These are phyloP conservation scores for Nitzschia sp. DNA, from an alignment of 108 stramenopile species.

Conservation along the genomic window DNA sequence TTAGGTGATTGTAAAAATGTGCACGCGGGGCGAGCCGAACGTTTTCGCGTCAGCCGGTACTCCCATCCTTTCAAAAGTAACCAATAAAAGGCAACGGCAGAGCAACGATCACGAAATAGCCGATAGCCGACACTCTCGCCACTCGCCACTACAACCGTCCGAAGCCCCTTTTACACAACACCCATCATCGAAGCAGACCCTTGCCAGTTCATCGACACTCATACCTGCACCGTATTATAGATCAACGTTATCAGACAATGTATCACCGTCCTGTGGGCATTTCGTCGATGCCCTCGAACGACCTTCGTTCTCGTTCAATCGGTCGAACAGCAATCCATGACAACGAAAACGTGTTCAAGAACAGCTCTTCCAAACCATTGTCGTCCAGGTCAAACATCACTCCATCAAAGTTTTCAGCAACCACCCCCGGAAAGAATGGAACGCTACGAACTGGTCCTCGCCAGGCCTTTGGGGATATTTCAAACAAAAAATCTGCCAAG, in stretches of 20 bases:
- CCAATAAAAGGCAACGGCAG: no score
- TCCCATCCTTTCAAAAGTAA: no score
- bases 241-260: background rate
- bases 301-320: background rate
- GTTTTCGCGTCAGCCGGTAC: no score
- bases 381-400: background rate
- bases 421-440: conserved; percentile 1
- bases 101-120: no score
- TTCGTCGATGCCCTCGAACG: background rate
- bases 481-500: conserved; percentile 28
- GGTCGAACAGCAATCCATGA: background rate
- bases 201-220: no score
- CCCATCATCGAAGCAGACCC: no score
- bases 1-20: no score
- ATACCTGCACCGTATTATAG: no score
- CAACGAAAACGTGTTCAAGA: conserved; percentile 1
- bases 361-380: background rate
- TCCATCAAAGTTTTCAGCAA: background rate
- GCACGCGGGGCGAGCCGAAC: no score
- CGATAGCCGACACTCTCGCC: no score
- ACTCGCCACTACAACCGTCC: no score
- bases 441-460: background rate
- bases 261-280: conserved; percentile 2
- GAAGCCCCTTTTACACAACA: no score
- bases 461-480: conserved; percentile 38